Evolutionary conservation across 2,329 filamentous ascomycete species (phyloP).

Genomic region (Salinomyces thailandicus): DNA sequence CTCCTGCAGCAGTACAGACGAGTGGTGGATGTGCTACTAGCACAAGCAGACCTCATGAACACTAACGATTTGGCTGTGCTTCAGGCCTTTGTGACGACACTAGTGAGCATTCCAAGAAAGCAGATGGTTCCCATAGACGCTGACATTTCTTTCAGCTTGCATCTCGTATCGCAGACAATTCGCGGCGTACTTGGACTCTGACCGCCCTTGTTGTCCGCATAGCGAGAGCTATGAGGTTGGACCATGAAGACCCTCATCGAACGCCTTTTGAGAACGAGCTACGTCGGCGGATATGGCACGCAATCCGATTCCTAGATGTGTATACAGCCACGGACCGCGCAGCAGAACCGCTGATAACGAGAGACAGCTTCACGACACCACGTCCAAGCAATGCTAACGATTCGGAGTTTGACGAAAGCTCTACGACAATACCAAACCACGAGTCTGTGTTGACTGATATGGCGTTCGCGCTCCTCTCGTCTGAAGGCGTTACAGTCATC

Average conservation of each 20-base stretch:
- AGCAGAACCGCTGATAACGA: conserved; percentile 18
- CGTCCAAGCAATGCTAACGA: conserved; percentile 25
- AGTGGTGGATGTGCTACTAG: conserved; percentile 20
- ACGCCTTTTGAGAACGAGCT: conserved; percentile 22
- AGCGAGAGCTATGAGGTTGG: conserved; percentile 22
- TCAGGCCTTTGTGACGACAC: conserved; percentile 21
- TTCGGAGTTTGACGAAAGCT: conserved; percentile 19
- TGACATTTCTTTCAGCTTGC: conserved; percentile 11
- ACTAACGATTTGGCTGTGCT: conserved; percentile 23
- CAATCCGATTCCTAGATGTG: conserved; percentile 22
- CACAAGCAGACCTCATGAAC: conserved; percentile 23
- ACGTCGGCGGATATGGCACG: conserved; percentile 24
- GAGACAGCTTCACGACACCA: conserved; percentile 14
- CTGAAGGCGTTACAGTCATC: conserved; percentile 7
- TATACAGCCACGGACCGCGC: conserved; percentile 23
- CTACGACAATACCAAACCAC: conserved; percentile 12
- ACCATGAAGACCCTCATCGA: conserved; percentile 17
- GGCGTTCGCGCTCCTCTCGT: conserved; percentile 13
- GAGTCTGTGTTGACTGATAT: conserved; percentile 21
- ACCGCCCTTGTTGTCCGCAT: conserved; percentile 23
- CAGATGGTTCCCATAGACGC: background rate
- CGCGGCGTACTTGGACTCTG: conserved; percentile 23
- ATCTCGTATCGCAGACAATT: conserved; percentile 15
- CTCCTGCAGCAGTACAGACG: conserved; percentile 17
- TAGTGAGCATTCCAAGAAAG: too few relatives aligned